Evolutionary conservation across 495 filamentous ascomycete species (phyloP).

Genomic region (Pyrenula massariospora): DNA sequence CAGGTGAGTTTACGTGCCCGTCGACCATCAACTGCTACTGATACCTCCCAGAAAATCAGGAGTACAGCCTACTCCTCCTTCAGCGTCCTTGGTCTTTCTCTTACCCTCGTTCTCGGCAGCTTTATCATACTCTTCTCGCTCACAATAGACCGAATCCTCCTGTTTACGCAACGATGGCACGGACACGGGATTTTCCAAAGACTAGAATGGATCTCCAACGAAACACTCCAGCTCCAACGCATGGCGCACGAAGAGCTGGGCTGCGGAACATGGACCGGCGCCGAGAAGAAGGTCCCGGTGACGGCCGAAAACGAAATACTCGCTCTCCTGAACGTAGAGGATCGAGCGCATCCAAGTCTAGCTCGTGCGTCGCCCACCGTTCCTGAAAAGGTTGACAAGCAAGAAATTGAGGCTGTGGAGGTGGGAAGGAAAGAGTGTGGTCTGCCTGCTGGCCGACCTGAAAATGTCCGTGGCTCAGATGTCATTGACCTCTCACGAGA

Average conservation of each 20-base stretch:
- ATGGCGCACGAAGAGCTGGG: constrained; percentile 9
- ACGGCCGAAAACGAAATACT: constrained; percentile 5
- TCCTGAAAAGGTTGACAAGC: too few relatives aligned
- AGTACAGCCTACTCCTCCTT: constrained; percentile 4
- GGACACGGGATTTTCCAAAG: neutral
- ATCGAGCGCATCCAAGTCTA: constrained; percentile 3
- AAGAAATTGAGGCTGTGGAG: too few relatives aligned
- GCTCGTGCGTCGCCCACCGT: too few relatives aligned
- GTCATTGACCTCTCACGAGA: too few relatives aligned
- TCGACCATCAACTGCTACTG: neutral
- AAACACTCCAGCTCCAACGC: constrained; percentile 7
- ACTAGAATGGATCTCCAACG: constrained; percentile 7
- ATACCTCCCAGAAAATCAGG: neutral
- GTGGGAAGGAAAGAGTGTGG: too few relatives aligned
- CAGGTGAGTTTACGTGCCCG: neutral
- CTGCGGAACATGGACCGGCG: constrained; percentile 6
- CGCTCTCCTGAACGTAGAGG: neutral
- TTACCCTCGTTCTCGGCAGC: constrained; percentile 11
- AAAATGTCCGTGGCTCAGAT: too few relatives aligned
- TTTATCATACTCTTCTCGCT: constrained; percentile 13
- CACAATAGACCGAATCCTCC: constrained; percentile 4
- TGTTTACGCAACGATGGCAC: constrained; percentile 3
- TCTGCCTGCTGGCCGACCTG: too few relatives aligned
- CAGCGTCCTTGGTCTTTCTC: constrained; percentile 10
- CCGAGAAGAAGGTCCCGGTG: constrained; percentile 7